A percentile compares a stretch with the other conserved stretches of the same genome.
Evolutionary conservation across 371 early-diverging fungal species (phyloP).

Genomic region (Mucor velutinosus): DNA sequence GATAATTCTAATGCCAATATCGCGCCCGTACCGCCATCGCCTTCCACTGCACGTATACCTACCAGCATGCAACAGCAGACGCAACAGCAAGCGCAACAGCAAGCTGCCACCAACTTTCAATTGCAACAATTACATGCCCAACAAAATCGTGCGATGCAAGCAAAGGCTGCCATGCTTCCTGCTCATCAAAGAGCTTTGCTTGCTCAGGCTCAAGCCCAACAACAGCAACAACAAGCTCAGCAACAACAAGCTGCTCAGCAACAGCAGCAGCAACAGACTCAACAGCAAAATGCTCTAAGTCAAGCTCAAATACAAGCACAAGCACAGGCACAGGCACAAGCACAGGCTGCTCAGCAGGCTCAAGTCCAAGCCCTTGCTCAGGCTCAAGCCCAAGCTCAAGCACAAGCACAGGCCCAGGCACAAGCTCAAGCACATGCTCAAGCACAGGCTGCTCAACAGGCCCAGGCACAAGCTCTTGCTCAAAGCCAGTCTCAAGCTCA

Average conservation of each 20-base stretch:
- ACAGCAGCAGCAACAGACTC: constrained; percentile 15
- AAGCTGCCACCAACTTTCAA: constrained; percentile 34
- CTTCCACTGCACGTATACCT: constrained; percentile 45
- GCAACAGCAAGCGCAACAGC: constrained; percentile 19
- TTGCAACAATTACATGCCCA: constrained; percentile 44
- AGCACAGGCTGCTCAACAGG: constrained; percentile 33
- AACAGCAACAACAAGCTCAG: constrained; percentile 21
- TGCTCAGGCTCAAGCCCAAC: constrained; percentile 17
- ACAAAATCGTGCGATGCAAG: constrained; percentile 38
- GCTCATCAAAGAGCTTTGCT: constrained; percentile 29
- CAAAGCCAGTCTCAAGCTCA: constrained; percentile 26
- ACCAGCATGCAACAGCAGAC: constrained; percentile 29
- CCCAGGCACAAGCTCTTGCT: constrained; percentile 16
- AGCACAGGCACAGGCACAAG: constrained; percentile 30
- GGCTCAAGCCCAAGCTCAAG: constrained; percentile 24
- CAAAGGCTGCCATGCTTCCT: constrained; percentile 31
- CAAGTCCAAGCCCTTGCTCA: constrained; percentile 36
- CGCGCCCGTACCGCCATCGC: constrained; percentile 49
- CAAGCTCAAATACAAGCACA: constrained; percentile 25
- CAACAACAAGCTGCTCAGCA: constrained; percentile 4
- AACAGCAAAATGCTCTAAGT: constrained; percentile 1
- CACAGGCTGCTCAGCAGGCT: constrained; percentile 20
- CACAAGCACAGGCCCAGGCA: constrained; percentile 20
- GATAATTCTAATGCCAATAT: constrained; percentile 56
- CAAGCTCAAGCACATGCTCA: constrained; percentile 19